A percentile compares a stretch with the other conserved stretches of the same genome.
Evolutionary conservation across 2,329 filamentous ascomycete species (phyloP).

Genomic region (Plenodomus lindquistii): DNA sequence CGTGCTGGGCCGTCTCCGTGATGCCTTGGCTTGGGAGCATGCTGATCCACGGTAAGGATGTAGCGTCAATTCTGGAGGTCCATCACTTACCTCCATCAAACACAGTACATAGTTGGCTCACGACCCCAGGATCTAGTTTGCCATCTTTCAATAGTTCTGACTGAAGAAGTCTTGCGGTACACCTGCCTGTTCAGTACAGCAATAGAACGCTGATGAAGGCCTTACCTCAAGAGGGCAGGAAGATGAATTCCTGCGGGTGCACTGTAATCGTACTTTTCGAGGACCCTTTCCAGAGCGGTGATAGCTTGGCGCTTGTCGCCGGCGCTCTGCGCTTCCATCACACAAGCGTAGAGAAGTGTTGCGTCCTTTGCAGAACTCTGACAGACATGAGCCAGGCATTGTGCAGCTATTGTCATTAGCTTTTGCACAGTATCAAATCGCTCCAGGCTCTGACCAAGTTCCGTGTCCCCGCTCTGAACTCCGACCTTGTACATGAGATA

Average conservation of each 20-base stretch:
- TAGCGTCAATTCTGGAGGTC: background rate
- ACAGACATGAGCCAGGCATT: slow-evolving; percentile 66
- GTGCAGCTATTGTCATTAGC: slow-evolving; percentile 52
- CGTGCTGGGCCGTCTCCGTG: slow-evolving; percentile 48
- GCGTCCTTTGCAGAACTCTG: slow-evolving; percentile 57
- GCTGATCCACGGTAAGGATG: slow-evolving; percentile 48
- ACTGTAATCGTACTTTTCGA: slow-evolving; percentile 59
- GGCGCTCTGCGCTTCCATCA: slow-evolving; percentile 71
- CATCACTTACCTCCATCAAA: slow-evolving; percentile 55
- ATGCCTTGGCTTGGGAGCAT: slow-evolving; percentile 52
- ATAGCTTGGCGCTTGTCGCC: slow-evolving; percentile 66
- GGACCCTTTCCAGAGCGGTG: slow-evolving; percentile 61
- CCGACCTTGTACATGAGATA: slow-evolving; percentile 78
- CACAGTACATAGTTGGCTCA: slow-evolving; percentile 58
- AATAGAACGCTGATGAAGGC: slow-evolving; percentile 41
- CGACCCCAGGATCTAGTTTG: slow-evolving; percentile 25
- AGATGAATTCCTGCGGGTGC: slow-evolving; percentile 59
- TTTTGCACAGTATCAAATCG: background rate
- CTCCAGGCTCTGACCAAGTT: slow-evolving; percentile 48
- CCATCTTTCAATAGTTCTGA: slow-evolving; percentile 46
- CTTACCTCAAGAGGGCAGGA: slow-evolving; percentile 67
- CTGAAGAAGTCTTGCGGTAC: slow-evolving; percentile 52
- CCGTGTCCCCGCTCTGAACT: slow-evolving; percentile 61
- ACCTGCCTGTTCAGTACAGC: slow-evolving; percentile 29
- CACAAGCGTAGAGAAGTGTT: slow-evolving; percentile 77